phyloP scores from a whole-genome alignment of 2,329 filamentous ascomycete genomes.

The Ceratocystis variospora region DNA sequence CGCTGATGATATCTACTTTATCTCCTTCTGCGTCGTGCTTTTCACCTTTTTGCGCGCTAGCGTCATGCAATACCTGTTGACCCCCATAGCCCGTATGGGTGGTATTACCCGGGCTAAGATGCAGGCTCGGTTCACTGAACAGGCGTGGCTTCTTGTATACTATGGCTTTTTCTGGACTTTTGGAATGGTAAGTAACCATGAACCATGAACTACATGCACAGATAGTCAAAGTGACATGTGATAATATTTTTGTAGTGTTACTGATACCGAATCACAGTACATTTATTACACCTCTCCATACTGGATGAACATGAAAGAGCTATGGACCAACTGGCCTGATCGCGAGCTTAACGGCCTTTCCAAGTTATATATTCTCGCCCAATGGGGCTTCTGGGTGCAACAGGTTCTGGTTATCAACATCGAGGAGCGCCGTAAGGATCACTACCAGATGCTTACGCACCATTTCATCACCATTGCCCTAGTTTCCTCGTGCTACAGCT shows the following conservation, averaged over 20 bases:
- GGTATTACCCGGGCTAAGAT: slow-evolving; percentile 68
- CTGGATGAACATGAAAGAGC: slow-evolving; percentile 58
- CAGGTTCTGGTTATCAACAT: slow-evolving; percentile 91
- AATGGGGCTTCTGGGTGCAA: slow-evolving; percentile 88
- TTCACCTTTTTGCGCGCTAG: slow-evolving; percentile 78
- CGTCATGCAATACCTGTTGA: slow-evolving; percentile 74
- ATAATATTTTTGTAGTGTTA: background rate
- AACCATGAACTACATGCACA: background rate
- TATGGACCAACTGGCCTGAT: slow-evolving; percentile 78
- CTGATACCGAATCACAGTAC: slow-evolving; percentile 41
- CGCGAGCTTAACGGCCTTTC: slow-evolving; percentile 59
- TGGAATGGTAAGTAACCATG: slow-evolving; percentile 54
- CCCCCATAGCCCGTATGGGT: slow-evolving; percentile 56
- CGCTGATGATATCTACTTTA: slow-evolving; percentile 63
- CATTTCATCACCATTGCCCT: slow-evolving; percentile 80
- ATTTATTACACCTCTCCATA: slow-evolving; percentile 66
- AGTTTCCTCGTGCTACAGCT: slow-evolving; percentile 70
- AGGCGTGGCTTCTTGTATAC: slow-evolving; percentile 82
- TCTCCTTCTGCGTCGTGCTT: slow-evolving; percentile 64
- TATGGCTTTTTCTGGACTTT: slow-evolving; percentile 68
- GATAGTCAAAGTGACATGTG: background rate
- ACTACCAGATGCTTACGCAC: slow-evolving; percentile 90
- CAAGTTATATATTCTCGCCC: slow-evolving; percentile 82
- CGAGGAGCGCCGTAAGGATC: slow-evolving; percentile 85
- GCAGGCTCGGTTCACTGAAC: slow-evolving; percentile 75